Percentiles rank a stretch among this genome's conserved stretches.
Conservation (phyloP, 2,329 filamentous ascomycete genomes). For the Fusarium globosum region DNA sequence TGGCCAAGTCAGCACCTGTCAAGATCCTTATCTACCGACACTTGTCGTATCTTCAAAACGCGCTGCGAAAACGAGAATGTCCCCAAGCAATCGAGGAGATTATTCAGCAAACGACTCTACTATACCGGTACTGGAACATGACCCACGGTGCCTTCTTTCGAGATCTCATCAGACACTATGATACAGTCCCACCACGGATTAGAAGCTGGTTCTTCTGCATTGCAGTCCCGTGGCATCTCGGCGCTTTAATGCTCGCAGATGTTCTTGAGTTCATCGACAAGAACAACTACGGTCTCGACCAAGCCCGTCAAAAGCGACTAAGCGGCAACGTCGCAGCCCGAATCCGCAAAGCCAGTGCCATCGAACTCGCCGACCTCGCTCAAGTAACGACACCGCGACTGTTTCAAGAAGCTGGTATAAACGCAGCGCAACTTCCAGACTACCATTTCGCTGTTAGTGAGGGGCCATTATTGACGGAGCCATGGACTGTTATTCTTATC, state of each 20-base stretch:
- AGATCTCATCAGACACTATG: not conserved
- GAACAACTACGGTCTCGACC: not conserved
- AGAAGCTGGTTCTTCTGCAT: not conserved
- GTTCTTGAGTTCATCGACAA: not conserved
- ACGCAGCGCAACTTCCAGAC: not conserved
- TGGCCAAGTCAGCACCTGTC: not conserved
- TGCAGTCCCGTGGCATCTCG: not conserved
- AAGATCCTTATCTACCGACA: not conserved
- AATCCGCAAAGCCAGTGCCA: not conserved
- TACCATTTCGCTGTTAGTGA: not conserved
- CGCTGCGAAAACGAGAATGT: not conserved
- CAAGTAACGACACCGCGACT: rapidly evolving
- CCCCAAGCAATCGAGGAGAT: not conserved
- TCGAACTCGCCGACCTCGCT: not conserved
- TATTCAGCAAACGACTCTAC: not conserved
- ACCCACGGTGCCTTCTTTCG: not conserved
- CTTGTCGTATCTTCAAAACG: not conserved
- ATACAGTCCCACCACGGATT: rapidly evolving
- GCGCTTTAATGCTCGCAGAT: not conserved
- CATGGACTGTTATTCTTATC: not conserved
- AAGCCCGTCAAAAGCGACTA: not conserved
- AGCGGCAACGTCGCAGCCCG: not conserved
- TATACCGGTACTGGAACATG: not conserved
- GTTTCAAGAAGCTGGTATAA: not conserved
- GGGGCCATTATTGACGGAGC: rapidly evolving